Evolutionary conservation across 805 yeast species (phyloP).

Genomic region (Kuraishia piskuri): DNA sequence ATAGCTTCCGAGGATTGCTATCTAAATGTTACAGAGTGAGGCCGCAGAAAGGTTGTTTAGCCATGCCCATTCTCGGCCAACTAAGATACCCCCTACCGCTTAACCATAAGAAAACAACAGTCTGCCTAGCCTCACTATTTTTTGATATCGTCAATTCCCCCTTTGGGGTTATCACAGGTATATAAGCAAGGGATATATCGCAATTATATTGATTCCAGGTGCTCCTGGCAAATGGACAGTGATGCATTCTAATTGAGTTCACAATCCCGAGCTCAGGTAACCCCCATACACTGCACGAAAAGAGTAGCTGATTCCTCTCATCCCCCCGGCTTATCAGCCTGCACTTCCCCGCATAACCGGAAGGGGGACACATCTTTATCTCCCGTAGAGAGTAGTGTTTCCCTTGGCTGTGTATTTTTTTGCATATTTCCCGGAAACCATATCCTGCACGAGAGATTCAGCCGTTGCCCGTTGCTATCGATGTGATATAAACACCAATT

Average conservation of each 20-base stretch:
- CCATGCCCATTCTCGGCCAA: too few relatives aligned
- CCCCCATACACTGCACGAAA: neutral
- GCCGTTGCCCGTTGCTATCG: neutral
- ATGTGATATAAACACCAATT: neutral
- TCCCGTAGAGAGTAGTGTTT: too few relatives aligned
- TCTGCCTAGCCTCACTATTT: neutral
- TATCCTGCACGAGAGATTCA: neutral
- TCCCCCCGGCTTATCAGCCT: neutral
- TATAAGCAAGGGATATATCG: neutral
- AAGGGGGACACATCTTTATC: neutral
- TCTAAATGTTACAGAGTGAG: too few relatives aligned
- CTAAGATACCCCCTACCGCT: too few relatives aligned
- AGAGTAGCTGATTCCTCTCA: neutral
- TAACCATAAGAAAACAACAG: too few relatives aligned
- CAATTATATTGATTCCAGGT: neutral
- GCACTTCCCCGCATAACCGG: neutral
- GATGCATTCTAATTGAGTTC: neutral
- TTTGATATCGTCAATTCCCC: neutral
- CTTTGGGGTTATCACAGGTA: neutral
- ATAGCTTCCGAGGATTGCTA: neutral
- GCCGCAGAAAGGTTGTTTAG: neutral
- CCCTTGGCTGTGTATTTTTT: too few relatives aligned
- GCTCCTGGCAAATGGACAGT: neutral
- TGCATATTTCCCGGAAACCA: too few relatives aligned
- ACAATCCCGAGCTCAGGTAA: neutral